Base-by-base conservation (phyloP, 2,329 filamentous ascomycete species). In the Penicillium sp. region DNA sequence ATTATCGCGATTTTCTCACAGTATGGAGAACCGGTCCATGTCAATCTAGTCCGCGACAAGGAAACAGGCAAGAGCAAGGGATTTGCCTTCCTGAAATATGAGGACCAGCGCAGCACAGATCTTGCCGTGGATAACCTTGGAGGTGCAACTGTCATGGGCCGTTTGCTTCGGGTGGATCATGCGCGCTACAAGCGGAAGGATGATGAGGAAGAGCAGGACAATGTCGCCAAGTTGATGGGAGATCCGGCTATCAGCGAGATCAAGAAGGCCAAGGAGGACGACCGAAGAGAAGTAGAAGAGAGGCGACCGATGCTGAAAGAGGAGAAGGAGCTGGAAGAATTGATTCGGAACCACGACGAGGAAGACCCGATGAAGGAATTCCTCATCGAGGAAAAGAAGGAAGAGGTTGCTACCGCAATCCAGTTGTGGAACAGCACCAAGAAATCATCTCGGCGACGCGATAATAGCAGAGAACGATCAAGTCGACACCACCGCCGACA, bases 291-390 rank as follows among this genome's bases (percentile, higher is more conserved):
- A 47, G 75, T 76, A 60, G 78, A 79, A 55, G 78, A 80, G 71
- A 75, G 57, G 51, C 78, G 89, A 57, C 87, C 88, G 2, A 74
- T 90, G 78, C 75, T 96, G 11, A 88, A 86, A 59, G 92, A 97
- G 70, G 92, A 97, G 76, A 79, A 80, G 54, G 92, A 97, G 71
- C 76, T 97, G 49, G 85, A 85, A 50, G 82, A 86, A 44, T 73
- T 97, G 55, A 85, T 95, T 51, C 79, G 84, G 33, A 87, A 93
- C 16, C 89, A 95, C 62, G 94, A 97, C 63, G 92, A 97, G 25
- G 93, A 97, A 60, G 94, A 99, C 72, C 94, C 94, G 0, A 99
- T 99, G 94, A 97, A 96, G 76, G 86, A 85, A 38, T 97, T 90
- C 67, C 72, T 97, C 62, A 86, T 97, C 50, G 85, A 93, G 62